These are phyloP conservation scores for Helichrysum umbraculigerum DNA, from an alignment of 129 eudicot genomes.

Conservation along the genomic window DNA sequence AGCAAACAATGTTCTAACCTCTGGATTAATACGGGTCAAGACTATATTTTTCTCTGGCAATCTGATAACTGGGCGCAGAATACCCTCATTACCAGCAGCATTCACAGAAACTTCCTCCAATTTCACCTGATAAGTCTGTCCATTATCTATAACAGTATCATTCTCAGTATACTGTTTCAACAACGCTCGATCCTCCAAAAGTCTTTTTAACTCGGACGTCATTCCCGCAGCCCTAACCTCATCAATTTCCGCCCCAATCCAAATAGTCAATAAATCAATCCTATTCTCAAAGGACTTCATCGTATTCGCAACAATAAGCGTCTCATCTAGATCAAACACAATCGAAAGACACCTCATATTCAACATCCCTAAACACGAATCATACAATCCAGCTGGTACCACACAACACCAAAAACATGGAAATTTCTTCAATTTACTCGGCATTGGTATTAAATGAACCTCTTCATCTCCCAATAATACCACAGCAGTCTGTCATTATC, in stretches of 20 bases:
- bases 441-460: constrained; percentile 93
- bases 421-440: constrained; percentile 68
- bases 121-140: constrained; percentile 58
- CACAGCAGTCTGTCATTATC: constrained; percentile 68
- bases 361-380: constrained; percentile 75
- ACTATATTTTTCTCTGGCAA: constrained; percentile 78
- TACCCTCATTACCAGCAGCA: constrained; percentile 56
- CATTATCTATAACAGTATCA: constrained; percentile 67
- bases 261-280: constrained; percentile 64
- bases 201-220: constrained; percentile 83
- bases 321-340: constrained; percentile 97
- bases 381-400: constrained; percentile 65
- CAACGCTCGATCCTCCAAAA: constrained; percentile 72
- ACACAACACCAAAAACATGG: constrained; percentile 93
- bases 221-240: constrained; percentile 58
- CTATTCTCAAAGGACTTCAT: constrained; percentile 95
- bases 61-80: constrained; percentile 83
- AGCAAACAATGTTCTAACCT: constrained; percentile 54
- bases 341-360: constrained; percentile 75
- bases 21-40: constrained; percentile 92
- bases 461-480: constrained; percentile 76
- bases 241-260: constrained; percentile 75
- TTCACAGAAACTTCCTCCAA: constrained; percentile 65
- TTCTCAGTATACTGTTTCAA: constrained; percentile 77
- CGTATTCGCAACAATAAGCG: constrained; percentile 92